Evolutionary conservation across 768 basidiomycete genomes (phyloP), one percentile per base, ranked within the genome.

Genomic region (Gymnopilus dilepis): DNA sequence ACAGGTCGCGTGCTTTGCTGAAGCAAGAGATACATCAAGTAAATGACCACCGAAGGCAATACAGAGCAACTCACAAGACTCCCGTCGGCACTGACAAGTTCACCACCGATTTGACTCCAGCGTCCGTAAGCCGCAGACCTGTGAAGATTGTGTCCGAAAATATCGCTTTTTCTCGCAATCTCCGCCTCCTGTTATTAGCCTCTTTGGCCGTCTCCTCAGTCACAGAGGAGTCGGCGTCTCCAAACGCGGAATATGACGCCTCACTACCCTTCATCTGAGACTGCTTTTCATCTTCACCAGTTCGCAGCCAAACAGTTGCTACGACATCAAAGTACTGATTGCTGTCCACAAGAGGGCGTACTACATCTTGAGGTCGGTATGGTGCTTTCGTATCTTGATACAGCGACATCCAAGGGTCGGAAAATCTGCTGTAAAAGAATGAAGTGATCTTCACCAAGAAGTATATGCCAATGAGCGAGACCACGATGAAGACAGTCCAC

Each of bases 101-200:
- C n/a, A 77, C 64, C 1, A 70, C 65, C 17, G 69, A 56, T 51
- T 67, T 66, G 15, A 67, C 19, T 31, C 67, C 60, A 48, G 72
- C 70, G 41, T 73, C 72, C 15, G 63, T 67, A 48, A 76, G 51
- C 11, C 52, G 60, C 6, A 78, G 45, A 6, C 69, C 71, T 6
- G 61, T 65, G 50, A 77, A 76, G 2, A 76, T 67, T 8, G 69
- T 69, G 19, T 70, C 74, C 0, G 74, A 72, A 38, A 67, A 77
- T 3, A 72, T 63, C 11, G 59, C 50, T 6, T 41, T 68, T 61
- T 66, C 67, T 0, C 9, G 12, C 26, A 67, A 37, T 43, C 21
- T 34, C 42, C 9, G 12, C 21, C 17, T 8, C 8, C 6, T 5
- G 21, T 21, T 19, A 43, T 9, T 8, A 19, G 13, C 9, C 21